Evolutionary conservation across 306 rosid genomes (phyloP), one percentile per base, ranked within the genome.

Genomic region (Quercus alba): DNA sequence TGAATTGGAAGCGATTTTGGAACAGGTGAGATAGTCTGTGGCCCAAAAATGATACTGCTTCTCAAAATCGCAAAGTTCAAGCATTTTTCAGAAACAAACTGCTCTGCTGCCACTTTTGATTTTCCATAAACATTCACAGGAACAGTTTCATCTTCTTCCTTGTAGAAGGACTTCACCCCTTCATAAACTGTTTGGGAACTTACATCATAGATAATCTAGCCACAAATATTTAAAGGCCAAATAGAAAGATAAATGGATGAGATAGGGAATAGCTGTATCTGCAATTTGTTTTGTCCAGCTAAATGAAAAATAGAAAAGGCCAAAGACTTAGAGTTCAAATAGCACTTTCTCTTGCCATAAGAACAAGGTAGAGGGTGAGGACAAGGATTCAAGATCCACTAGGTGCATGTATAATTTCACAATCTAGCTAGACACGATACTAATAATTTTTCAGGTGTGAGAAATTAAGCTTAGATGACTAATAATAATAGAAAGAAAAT

Each of bases 1-100:
- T 94, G 97, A 80, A 94, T 85, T 33, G 95, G 99, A 75, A 95
- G 99, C 83, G 99, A 95, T 82, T 93, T 91, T 63, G 95, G 85
- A 84, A 95, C 93, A 12, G 95, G 97, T 59, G 97, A 90, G 74
- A 87, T 72, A 31, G 97, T 91, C 84, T 91, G 97, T 70, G 92
- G 97, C 74, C 99, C 99, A 82, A 86, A 95, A 44, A 95, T 95
- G 85, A 95, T 95, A 83, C 98, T 95, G 83, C 98, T 93, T 90
- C 99, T 91, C 86, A 95, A 76, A 85, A 93, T 89, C 69, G 94
- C 93, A 80, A 81, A 88, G 88, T 93, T 93, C 2, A 88, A 80
- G 64, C 74, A 93, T 30, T 87, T 93, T 81, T 90, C 91, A 17
- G 83, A 78, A 77, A 95, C 87, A 76, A 90, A 83, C 84, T 90